Evolutionary conservation across 805 yeast species (phyloP), one percentile per base, ranked within the genome.

Genomic region (Starmerella powellii): DNA sequence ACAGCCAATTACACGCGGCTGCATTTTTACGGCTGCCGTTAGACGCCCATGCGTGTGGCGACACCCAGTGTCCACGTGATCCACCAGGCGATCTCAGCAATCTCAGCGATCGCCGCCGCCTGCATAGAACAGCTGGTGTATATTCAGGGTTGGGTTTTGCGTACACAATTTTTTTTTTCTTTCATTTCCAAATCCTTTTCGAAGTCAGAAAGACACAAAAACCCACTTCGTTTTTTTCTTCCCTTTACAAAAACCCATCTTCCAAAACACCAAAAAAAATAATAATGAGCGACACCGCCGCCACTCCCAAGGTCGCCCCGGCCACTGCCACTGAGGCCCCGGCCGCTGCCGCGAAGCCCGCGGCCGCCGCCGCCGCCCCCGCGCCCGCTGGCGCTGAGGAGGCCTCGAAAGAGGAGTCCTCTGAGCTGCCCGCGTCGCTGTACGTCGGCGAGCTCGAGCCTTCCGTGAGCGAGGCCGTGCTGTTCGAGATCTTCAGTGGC

Each of bases 361-460:
- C 56, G 16, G 45, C 49, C 11, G 52, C 39, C 11, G 45, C 48
- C 16, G 4, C 49, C 16, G 31, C 44, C 18, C 40, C 32, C 23
- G 44, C 47, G 28, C 31, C 52, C 26, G 46, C 42, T 3, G 32
- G 43, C 13, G 56, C 49, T 37, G 59, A 59, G 28, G 42, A 45
- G 34, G 56, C 59, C 41, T 54, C 50, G 40, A 38, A 38, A 28
- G 50, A 51, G 46, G 56, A 50, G 44, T 57, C 54, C 38, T 50
- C 58, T 41, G 54, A 53, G 38, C 51, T 41, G 41, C 58, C 65
- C 42, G 91, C 91, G 51, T 85, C 96, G 37, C 77, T 91, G 57
- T 91, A 91, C 68, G 97, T 91, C 61, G 97, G 98, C 61, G 98
- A 91, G 70, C 78, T 91, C 58, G 93, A 84, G 65, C 83, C 87